phyloP scores from a whole-genome alignment of 768 basidiomycete genomes.

The Holtermanniella nyarrowii region DNA sequence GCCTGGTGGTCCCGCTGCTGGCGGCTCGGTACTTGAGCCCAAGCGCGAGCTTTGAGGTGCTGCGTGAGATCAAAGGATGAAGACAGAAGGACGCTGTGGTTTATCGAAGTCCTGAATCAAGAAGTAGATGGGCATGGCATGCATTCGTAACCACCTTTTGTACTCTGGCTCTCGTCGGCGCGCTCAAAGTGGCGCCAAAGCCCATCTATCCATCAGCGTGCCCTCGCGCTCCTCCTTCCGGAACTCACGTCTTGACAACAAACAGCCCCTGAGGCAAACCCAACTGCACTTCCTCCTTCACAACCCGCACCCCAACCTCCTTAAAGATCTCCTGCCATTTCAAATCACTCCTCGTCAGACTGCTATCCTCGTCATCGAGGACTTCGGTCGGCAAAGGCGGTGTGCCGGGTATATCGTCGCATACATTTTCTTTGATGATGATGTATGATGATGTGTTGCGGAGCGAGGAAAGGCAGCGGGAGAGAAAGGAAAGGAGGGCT shows the following conservation, averaged over 20 bases:
- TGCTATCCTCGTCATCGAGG: conserved; percentile 81
- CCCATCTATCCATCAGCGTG: neutral
- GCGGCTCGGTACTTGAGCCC: neutral
- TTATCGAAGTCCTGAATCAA: too few relatives aligned
- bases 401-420: conserved; percentile 51
- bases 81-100: too few relatives aligned
- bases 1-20: neutral
- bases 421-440: conserved; percentile 86
- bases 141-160: too few relatives aligned
- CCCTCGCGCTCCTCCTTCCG: neutral
- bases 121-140: too few relatives aligned
- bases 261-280: conserved; percentile 76
- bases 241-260: conserved; percentile 73
- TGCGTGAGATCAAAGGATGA: too few relatives aligned
- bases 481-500: conserved; percentile 69
- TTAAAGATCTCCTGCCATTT: conserved; percentile 70
- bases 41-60: neutral
- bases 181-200: neutral
- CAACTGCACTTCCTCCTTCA: conserved; percentile 65
- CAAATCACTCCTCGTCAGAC: conserved; percentile 69
- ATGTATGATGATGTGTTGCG: conserved; percentile 48
- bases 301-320: conserved; percentile 59
- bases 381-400: conserved; percentile 49
- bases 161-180: neutral
- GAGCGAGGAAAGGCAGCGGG: conserved; percentile 54